phyloP scores from a whole-genome alignment of 164 flowering plant species.

The Piper betle region DNA sequence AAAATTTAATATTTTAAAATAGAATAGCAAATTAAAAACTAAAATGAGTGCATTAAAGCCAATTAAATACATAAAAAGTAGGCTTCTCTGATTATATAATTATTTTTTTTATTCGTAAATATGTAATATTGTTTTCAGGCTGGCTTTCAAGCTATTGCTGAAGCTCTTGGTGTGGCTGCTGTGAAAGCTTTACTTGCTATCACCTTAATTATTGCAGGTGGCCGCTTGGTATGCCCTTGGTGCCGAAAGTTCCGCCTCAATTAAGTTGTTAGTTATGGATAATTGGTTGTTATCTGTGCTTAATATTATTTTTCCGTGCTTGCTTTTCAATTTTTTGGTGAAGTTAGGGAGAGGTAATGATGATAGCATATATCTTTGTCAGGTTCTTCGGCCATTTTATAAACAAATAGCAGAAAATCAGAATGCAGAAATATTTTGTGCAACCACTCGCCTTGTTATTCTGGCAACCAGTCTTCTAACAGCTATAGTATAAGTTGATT shows the following conservation, averaged over 20 bases:
- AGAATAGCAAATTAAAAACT: no score
- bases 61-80: no score
- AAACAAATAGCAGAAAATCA: slow-evolving; percentile 97
- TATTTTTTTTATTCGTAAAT: background rate
- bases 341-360: background rate
- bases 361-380: background rate
- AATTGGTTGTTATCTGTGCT: background rate
- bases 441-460: slow-evolving; percentile 91
- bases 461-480: slow-evolving; percentile 97
- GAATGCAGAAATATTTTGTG: slow-evolving; percentile 99
- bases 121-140: slow-evolving; percentile 30
- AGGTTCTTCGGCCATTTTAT: slow-evolving; percentile 97
- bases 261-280: background rate
- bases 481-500: slow-evolving; percentile 56
- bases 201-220: slow-evolving; percentile 93
- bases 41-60: no score
- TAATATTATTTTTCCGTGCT: background rate
- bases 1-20: no score
- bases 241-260: background rate
- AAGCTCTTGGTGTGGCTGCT: slow-evolving; percentile 98
- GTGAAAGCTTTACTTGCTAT: slow-evolving; percentile 96
- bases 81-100: background rate
- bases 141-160: slow-evolving; percentile 98
- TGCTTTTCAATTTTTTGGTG: no score
- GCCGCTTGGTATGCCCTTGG: slow-evolving; percentile 60